phyloP scores from a whole-genome alignment of 106 monocot species.

The Vanilla planifolia region DNA sequence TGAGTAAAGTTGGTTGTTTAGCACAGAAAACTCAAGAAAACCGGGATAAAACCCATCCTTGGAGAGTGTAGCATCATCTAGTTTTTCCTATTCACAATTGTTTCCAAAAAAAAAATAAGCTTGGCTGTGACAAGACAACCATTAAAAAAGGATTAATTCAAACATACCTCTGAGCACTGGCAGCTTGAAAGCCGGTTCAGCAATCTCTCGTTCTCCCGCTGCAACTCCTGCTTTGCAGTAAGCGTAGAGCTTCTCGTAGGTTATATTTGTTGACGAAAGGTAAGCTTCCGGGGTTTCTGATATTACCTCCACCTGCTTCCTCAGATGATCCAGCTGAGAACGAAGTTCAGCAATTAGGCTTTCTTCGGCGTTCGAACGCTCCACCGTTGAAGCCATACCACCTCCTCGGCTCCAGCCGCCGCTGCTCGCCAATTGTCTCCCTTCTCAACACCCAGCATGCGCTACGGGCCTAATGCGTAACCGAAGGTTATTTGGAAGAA shows the following conservation, averaged over 20 bases:
- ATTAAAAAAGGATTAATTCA: no score
- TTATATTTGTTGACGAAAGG: background rate
- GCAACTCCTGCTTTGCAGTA: conserved; percentile 41
- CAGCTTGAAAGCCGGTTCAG: conserved; percentile 27
- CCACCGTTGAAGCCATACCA: background rate
- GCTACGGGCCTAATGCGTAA: no score
- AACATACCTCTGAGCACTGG: conserved; percentile 41
- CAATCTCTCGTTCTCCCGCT: conserved; percentile 50
- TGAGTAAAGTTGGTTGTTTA: no score
- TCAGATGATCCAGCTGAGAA: conserved; percentile 24
- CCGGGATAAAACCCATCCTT: no score
- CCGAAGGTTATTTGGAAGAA: no score
- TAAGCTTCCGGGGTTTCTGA: conserved; percentile 2
- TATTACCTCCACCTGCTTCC: conserved; percentile 36
- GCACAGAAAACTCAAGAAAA: no score
- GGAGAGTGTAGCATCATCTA: no score
- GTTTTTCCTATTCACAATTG: no score
- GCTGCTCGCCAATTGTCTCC: background rate
- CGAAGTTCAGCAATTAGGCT: conserved; percentile 10
- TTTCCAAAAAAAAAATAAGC: no score
- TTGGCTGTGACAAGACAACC: no score
- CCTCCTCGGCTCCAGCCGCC: background rate
- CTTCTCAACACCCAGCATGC: background rate
- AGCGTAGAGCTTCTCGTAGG: background rate
- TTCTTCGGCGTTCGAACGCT: background rate